Base-by-base conservation (phyloP, 768 basidiomycete genomes). In the Heimioporus sp. region DNA sequence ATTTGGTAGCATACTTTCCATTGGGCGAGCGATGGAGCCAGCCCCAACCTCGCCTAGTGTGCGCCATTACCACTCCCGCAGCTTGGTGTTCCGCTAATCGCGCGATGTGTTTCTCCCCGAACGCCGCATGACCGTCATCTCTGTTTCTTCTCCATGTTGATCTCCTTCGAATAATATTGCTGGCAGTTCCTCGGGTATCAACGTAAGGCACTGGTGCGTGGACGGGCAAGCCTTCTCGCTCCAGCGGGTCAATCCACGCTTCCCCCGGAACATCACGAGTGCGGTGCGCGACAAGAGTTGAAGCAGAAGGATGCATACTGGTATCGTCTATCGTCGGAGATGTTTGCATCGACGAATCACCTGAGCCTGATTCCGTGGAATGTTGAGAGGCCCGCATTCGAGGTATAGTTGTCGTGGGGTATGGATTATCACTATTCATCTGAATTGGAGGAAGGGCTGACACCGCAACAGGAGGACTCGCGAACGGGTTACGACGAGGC, bases 191-290 rank as follows among this genome's bases (percentile, higher is more conserved):
- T 36, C 41, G 20, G 31, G 34, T 41, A 31, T 45, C 46, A 16
- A 8, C 2, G 13, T 21, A 39, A 28, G 55, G 61, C 43, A 53
- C 73, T 59, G 37, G 72, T 61, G 37, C 66, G 61, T 12, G 74
- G 59, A 36, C 74, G 0, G 82, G 82, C 24, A 91, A 65, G 0
- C 88, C 88, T 36, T 81, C 83, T 43, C 75, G 79, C 65, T 91
- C 89, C 43, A 76, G 65, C 0, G 80, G 77, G 48, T 80, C 81
- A 58, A 90, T 84, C 62, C 76, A 86, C 43, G 71, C 73, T 36
- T 77, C 76, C 36, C 79, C 82, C 0, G 80, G 80, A 5, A 81
- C 69, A 15, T 71, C 58, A 35, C 68, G 71, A 1, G 71, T 70
- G 56, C 65, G 66, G 13, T 57, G 45, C 8, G 47, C 59, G 9